These are phyloP conservation scores for Dendrobium chrysotoxum DNA, from an alignment of 106 monocot genomes.

Conservation along the genomic window DNA sequence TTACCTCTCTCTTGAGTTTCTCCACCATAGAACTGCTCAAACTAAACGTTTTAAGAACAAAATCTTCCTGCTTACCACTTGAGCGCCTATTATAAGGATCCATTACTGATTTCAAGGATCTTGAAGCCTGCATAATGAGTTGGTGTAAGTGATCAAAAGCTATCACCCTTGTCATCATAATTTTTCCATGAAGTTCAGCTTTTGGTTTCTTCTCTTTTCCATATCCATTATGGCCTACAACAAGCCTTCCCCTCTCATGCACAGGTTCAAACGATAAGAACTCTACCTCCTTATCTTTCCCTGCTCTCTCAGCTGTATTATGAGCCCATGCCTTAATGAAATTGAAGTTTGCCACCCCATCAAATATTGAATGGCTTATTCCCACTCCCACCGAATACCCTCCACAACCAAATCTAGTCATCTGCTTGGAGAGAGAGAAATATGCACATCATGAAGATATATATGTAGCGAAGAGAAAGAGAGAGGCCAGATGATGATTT, in stretches of 20 bases:
- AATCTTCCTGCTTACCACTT: background rate
- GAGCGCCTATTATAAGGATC: background rate
- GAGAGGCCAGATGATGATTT: too few relatives aligned
- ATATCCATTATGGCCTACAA: constrained; percentile 6
- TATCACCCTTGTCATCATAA: constrained; percentile 4
- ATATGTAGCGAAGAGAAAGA: too few relatives aligned
- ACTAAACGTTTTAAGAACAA: constrained; percentile 28
- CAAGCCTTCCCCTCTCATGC: constrained; percentile 38
- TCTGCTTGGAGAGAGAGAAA: constrained; percentile 13
- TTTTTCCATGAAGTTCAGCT: background rate
- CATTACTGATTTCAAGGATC: background rate
- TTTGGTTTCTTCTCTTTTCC: background rate
- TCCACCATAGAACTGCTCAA: constrained; percentile 15
- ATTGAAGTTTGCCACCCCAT: constrained; percentile 32
- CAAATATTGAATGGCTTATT: constrained; percentile 45
- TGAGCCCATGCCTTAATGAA: constrained; percentile 42
- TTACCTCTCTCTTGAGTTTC: constrained; percentile 18
- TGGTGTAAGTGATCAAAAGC: constrained; percentile 40
- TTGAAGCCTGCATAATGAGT: constrained; percentile 25
- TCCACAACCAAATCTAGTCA: constrained; percentile 44
- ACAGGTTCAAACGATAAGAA: constrained; percentile 16
- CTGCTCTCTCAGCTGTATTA: constrained; percentile 5
- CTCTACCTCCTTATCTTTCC: background rate
- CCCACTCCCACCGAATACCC: constrained; percentile 46
- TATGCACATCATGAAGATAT: background rate